Evolutionary conservation across 2,329 filamentous ascomycete genomes (phyloP).

Genomic region (Albophoma yamanashiensis): DNA sequence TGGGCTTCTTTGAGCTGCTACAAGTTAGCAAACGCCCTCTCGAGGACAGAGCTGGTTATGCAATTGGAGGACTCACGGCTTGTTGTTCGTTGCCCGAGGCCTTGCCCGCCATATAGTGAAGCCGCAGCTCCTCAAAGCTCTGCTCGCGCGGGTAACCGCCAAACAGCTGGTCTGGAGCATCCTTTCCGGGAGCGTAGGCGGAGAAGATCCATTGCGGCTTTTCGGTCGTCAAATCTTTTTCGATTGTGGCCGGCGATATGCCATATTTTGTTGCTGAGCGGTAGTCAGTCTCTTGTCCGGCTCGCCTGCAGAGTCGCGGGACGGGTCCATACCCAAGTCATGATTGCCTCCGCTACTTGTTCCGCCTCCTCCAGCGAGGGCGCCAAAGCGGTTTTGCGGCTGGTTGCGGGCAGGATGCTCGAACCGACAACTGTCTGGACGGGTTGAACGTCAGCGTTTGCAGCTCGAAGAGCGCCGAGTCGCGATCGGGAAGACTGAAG

Average conservation of each 20-base stretch:
- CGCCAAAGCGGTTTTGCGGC: slow-evolving; percentile 46
- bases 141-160: slow-evolving; percentile 71
- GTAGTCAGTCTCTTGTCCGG: slow-evolving; percentile 2
- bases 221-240: slow-evolving; percentile 57
- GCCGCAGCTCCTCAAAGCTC: slow-evolving; percentile 77
- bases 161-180: slow-evolving; percentile 74
- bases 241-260: slow-evolving; percentile 49
- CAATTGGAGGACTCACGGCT: slow-evolving; percentile 28
- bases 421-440: slow-evolving; percentile 39
- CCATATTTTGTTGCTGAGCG: slow-evolving; percentile 27
- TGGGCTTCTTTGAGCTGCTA: slow-evolving; percentile 48
- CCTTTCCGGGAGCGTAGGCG: slow-evolving; percentile 66
- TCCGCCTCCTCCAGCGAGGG: slow-evolving; percentile 23
- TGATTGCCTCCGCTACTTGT: slow-evolving; percentile 13
- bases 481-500: not conserved
- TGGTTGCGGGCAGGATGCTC: slow-evolving; percentile 36
- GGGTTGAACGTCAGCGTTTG: not conserved
- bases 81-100: slow-evolving; percentile 48
- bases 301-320: not conserved
- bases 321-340: slow-evolving; percentile 10
- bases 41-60: not conserved
- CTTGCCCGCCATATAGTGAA: slow-evolving; percentile 56
- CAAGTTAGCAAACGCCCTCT: slow-evolving; percentile 8
- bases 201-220: slow-evolving; percentile 79
- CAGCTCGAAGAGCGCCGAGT: not conserved